Base-by-base conservation (phyloP, 257 asterid species). In the Capsicum pubescens region DNA sequence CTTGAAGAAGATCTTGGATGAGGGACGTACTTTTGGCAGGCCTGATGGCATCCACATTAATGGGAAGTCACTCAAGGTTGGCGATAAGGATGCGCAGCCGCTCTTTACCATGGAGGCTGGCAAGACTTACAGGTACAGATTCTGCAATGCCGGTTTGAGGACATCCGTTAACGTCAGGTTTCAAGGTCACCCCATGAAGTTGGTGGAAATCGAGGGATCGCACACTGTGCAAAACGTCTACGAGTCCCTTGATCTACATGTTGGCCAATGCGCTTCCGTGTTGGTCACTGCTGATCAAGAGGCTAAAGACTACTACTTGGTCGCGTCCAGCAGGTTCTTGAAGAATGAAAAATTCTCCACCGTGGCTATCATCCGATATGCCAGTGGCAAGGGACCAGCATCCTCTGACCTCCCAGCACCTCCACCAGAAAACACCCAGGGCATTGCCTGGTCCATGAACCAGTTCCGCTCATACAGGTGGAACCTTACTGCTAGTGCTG, bases 401-500 rank as follows among this genome's bases (percentile, higher is more conserved):
- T 72, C 86, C 14, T 52, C 76, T 48, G 82, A 83, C 44, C 82
- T 83, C 16, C 86, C 86, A 36, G 36, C 82, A n/a, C 71, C 86
- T 39, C 86, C 86, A 26, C 86, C 86, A 9, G 86, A 59, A 10
- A 60, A 72, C 81, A 83, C 76, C 9, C 1, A 46, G 60, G 86
- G 82, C 61, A 72, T 83, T 61, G 86, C 86, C 15, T 83, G 86
- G 86, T 83, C 82, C 50, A 83, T 81, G 16, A 81, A 81, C 64
- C 84, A 81, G 8, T 81, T 81, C 35, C 48, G 84, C 2, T 81
- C 84, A 7, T 81, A 63, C 50, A 63, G 84, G 17, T 81, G 84
- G 84, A 81, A 81, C 77, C 69, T 81, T 10, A 83, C 86, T 3
- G 86, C 82, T 61, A 72, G 86, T 48, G 86, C 86, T 21, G 86